Base-by-base conservation (phyloP, 2,329 filamentous ascomycete species). In the Clonostachys byssicola region DNA sequence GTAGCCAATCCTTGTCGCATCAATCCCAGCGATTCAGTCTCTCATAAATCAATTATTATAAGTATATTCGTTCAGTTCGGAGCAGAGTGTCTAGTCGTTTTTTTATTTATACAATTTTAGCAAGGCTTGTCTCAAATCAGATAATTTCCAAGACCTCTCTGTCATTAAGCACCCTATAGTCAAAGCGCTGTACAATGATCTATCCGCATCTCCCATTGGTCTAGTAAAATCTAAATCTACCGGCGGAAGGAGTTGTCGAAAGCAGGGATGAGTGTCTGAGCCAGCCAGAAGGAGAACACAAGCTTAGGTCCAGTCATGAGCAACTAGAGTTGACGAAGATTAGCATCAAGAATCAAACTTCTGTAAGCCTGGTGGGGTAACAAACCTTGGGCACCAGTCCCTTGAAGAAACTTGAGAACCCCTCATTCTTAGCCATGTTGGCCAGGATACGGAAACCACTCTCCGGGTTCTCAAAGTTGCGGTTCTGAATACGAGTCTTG, bases 271-370 rank as follows among this genome's bases (percentile, higher is more conserved):
- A 99, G 77, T 33, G 94, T 97, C 78, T 99, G 94, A 49, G 94
- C 94, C 64, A 99, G 83, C 94, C 94, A 99, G 85, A 99, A 99
- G 51, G 92, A 96, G 78, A 99, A 99, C 53, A 97, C 94, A 51
- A 99, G 81, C 81, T 99, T 99, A 53, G 94, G 94, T 20, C 94
- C 95, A 14, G 94, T 99, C 94, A 99, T 99, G 62, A 99, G 80
- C 54, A 99, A 83, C 86, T 85, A 39, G 38, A 39, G 51, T 30
- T 36, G 49, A 23, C 34, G 16, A 40, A 48, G 40, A 38, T 57
- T 51, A 57, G 54, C 43, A 43, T 43, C 44, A 33, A 41, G 16
- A 38, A 10, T 20, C 14, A 13, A 17, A 12, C n/a, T 41, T 5
- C 36, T 39, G 39, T 33, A 42, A 47, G 54, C 40, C 43, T 47